These are phyloP conservation scores for Rhynchosporium graminicola DNA, from an alignment of 2,329 filamentous ascomycete genomes.

Conservation along the genomic window DNA sequence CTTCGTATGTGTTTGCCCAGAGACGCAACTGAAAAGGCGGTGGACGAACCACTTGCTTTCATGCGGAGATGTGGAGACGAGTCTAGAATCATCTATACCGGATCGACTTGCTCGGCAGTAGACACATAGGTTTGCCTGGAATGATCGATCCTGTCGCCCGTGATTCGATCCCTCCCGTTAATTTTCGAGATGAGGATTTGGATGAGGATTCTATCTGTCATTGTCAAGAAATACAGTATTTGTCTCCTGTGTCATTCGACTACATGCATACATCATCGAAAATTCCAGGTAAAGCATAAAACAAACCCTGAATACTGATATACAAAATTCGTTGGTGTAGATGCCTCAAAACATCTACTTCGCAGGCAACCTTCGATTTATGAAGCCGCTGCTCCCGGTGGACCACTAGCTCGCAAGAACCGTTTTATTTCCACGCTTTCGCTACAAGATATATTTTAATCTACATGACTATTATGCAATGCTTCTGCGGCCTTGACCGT, in stretches of 20 bases:
- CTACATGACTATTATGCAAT: constrained; percentile 45
- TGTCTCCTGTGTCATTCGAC: constrained; percentile 55
- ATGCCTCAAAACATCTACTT: constrained; percentile 51
- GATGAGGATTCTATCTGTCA: constrained; percentile 50
- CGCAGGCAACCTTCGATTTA: constrained; percentile 51
- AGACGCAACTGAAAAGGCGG: constrained; percentile 45
- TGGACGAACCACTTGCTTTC: constrained; percentile 61
- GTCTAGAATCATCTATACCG: constrained; percentile 57
- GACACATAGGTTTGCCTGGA: constrained; percentile 67
- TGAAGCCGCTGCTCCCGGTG: constrained; percentile 54
- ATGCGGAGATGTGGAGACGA: constrained; percentile 72
- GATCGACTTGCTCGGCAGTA: constrained; percentile 64
- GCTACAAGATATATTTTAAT: constrained; percentile 62
- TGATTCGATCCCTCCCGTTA: constrained; percentile 61
- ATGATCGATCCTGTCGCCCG: constrained; percentile 65
- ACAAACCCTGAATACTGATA: constrained; percentile 51
- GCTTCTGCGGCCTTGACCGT: not conserved
- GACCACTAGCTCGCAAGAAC: constrained; percentile 51
- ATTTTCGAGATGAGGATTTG: constrained; percentile 67
- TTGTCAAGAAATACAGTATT: constrained; percentile 57
- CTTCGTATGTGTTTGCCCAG: constrained; percentile 61
- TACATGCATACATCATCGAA: constrained; percentile 57
- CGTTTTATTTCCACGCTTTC: constrained; percentile 61
- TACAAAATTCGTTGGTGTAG: constrained; percentile 53
- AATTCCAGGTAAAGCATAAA: constrained; percentile 50